Percentiles rank a stretch among this genome's conserved stretches.
Conservation (phyloP, 805 yeast genomes). For the Kazachstania viticola region DNA sequence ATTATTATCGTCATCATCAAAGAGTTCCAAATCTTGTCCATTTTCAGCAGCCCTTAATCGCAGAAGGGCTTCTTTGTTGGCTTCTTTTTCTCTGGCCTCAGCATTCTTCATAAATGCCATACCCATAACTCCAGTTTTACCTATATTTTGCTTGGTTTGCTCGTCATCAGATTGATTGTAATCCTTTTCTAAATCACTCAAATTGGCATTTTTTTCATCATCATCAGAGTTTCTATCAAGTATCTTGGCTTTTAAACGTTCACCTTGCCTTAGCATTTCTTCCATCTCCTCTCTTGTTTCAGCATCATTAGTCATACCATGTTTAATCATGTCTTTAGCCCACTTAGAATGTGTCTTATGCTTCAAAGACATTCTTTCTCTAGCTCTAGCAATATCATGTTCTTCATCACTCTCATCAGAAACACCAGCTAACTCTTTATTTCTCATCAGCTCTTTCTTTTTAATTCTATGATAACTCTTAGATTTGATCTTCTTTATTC, state of each 20-base stretch:
- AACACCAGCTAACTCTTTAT: conserved; percentile 45
- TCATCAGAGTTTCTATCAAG: conserved; percentile 50
- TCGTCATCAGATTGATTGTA: conserved; percentile 31
- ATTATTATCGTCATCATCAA: conserved; percentile 23
- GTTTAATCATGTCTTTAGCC: conserved; percentile 83
- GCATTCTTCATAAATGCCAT: conserved; percentile 97
- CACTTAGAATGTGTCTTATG: conserved; percentile 83
- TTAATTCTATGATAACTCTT: conserved; percentile 78
- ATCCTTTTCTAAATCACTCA: conserved; percentile 40
- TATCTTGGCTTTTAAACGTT: conserved; percentile 59
- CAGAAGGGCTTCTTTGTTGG: conserved; percentile 43
- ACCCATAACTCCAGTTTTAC: conserved; percentile 77
- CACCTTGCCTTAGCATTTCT: conserved; percentile 87
- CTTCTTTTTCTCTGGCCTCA: conserved; percentile 51
- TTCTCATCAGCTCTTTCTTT: conserved; percentile 69
- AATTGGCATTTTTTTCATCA: conserved; percentile 28
- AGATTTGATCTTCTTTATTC: conserved; percentile 90
- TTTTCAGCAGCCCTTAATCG: conserved; percentile 39
- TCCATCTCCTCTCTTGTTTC: conserved; percentile 81
- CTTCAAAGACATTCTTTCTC: conserved; percentile 83
- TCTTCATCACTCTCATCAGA: conserved; percentile 45
- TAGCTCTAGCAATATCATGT: conserved; percentile 66
- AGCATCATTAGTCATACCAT: conserved; percentile 83
- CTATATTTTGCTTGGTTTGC: conserved; percentile 35
- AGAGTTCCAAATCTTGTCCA: conserved; percentile 32